Base-by-base conservation (phyloP, 805 yeast genomes). In the Candida maesae region DNA sequence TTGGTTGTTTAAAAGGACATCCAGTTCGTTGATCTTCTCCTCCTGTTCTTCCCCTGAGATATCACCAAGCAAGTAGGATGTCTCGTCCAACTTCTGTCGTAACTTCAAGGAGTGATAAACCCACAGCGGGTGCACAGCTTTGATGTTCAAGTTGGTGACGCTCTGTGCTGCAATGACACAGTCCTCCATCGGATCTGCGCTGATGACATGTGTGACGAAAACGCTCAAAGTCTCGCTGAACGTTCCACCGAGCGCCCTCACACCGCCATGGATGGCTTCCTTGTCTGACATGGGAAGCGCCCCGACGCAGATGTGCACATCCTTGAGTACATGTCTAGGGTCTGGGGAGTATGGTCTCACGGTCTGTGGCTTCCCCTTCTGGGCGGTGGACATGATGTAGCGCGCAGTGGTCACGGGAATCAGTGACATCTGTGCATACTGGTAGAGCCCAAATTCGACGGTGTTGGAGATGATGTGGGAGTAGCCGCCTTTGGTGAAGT, bases 91-190 rank as follows among this genome's bases (percentile, higher is more conserved):
- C 37, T 63, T 69, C 34, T 67, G 58, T 20, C 78, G 68, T 28
- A 70, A 56, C 39, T 73, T 76, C 46, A 85, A 66, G 55, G 90
- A 82, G 44, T 76, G 84, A 38, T 81, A 80, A 12, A 90, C 61
- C 96, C 96, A 91, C 16, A 78, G 76, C 0, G 96, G 95, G 3
- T 73, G 66, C 3, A 90, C 93, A 13, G 81, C 71, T 36, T 73
- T 69, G 26, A 84, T 79, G 26, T 67, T 59, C 27, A 67, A 59
- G 5, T 58, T 58, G 1, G 64, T 64, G 18, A 62, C 60, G 23
- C 64, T 53, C 35, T 72, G 63, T 3, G 69, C 65, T 1, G 85
- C 87, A 19, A 75, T 67, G 28, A 78, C 68, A 35, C 81, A 74
- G 44, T 78, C 78, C 39, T 78, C 84, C 40, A 78, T 75, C 3